Conservation (phyloP, 148 eudicot species). For the Selenicereus undatus region DNA sequence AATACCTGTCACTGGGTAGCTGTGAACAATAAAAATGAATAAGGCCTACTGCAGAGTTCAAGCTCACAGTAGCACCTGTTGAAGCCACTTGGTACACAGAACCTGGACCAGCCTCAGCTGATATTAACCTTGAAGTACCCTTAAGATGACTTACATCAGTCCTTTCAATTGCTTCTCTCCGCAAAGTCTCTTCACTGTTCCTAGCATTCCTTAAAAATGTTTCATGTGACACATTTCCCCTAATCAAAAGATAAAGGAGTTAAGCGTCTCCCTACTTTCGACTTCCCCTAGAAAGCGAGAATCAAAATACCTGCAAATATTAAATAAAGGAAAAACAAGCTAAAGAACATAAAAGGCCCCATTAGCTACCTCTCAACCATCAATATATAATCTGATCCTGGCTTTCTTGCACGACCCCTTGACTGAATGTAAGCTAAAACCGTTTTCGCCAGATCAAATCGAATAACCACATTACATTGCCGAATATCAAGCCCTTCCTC, state of each 20-base stretch:
- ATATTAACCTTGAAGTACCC: conserved; percentile 54
- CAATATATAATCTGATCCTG: conserved; percentile 97
- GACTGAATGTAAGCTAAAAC: conserved; percentile 98
- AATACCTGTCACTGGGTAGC: conserved; percentile 91
- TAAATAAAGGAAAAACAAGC: conserved; percentile 7
- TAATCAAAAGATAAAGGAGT: conserved; percentile 16
- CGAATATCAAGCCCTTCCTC: conserved; percentile 99
- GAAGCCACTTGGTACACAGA: conserved; percentile 86
- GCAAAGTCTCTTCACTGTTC: conserved; percentile 92
- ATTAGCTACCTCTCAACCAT: conserved; percentile 87
- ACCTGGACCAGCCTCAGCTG: conserved; percentile 52
- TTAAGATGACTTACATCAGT: conserved; percentile 90
- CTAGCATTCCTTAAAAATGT: conserved; percentile 90
- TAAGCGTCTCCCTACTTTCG: background rate
- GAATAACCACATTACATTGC: conserved; percentile 97
- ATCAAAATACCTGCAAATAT: no score
- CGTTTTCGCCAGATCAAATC: conserved; percentile 99
- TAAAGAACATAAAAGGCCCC: background rate
- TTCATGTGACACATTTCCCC: conserved; percentile 86
- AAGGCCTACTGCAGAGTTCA: conserved; percentile 97
- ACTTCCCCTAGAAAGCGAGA: background rate
- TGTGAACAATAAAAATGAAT: conserved; percentile 93
- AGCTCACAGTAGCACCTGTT: conserved; percentile 97
- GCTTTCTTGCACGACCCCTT: conserved; percentile 98
- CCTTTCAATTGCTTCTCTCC: conserved; percentile 95